Conservation (phyloP, 257 asterid genomes). For the Voacanga thouarsii region DNA sequence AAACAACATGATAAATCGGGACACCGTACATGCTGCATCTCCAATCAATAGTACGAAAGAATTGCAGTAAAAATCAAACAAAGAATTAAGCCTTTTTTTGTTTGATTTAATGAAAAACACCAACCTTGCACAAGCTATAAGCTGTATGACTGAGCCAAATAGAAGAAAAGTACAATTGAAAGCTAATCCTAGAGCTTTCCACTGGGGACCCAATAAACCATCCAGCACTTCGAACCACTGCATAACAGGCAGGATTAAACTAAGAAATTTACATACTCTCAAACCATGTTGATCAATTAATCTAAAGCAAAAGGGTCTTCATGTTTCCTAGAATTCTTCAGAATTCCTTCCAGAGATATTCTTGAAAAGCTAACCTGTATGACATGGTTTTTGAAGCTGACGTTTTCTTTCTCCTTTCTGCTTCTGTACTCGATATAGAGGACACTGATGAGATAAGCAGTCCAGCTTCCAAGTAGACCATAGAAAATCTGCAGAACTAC, state of each 20-base stretch:
- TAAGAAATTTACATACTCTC: background rate
- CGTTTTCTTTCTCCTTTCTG: conserved; percentile 76
- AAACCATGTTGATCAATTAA: background rate
- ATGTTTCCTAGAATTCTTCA: background rate
- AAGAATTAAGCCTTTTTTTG: background rate
- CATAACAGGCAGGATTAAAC: background rate
- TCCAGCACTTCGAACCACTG: conserved; percentile 93
- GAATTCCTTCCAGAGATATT: conserved; percentile 9
- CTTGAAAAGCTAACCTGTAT: conserved; percentile 50
- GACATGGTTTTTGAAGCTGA: conserved; percentile 82
- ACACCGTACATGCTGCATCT: background rate
- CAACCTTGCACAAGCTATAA: conserved; percentile 88
- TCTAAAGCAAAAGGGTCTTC: background rate
- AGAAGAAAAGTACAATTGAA: conserved; percentile 83
- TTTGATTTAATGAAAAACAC: background rate
- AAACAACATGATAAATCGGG: background rate
- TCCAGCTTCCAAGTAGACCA: conserved; percentile 84
- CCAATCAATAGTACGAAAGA: background rate
- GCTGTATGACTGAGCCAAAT: conserved; percentile 81
- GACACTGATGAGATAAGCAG: conserved; percentile 78
- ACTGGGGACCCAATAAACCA: conserved; percentile 77
- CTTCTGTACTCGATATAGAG: conserved; percentile 73
- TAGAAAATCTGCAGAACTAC: conserved; percentile 62
- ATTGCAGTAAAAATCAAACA: background rate
- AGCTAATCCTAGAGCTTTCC: conserved; percentile 82